These are phyloP conservation scores for Sutorius australiensis DNA, from an alignment of 768 basidiomycete genomes.

Conservation along the genomic window DNA sequence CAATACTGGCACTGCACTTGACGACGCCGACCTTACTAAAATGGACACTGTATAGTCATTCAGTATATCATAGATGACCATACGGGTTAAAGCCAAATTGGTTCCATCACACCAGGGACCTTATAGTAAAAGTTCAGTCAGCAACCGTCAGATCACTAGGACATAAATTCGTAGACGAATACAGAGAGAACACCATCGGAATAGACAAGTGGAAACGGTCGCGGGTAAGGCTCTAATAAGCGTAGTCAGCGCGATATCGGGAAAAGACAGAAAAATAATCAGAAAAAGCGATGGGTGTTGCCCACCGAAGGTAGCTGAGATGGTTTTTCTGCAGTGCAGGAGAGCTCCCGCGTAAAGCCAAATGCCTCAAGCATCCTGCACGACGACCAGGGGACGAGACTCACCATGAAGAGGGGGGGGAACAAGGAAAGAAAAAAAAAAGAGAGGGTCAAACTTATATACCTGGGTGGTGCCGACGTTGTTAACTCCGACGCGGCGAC, in stretches of 20 bases:
- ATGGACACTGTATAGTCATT: constrained; percentile 41
- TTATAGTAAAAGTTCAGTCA: background rate
- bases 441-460: constrained; percentile 16
- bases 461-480: constrained; percentile 3
- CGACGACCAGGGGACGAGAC: constrained; percentile 13
- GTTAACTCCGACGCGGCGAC: constrained; percentile 31
- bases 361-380: constrained; percentile 89
- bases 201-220: background rate
- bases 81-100: background rate
- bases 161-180: background rate
- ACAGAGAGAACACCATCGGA: background rate
- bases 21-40: constrained; percentile 47
- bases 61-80: background rate
- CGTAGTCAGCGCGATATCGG: constrained; percentile 8
- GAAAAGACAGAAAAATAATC: constrained; percentile 21
- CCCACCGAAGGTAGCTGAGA: constrained; percentile 88
- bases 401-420: constrained; percentile 19
- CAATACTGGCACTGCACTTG: constrained; percentile 25
- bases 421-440: background rate
- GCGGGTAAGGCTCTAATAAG: constrained; percentile 24
- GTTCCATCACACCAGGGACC: background rate
- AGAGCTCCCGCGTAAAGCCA: constrained; percentile 72
- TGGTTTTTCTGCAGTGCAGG: constrained; percentile 78
- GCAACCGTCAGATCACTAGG: background rate
- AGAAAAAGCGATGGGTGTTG: constrained; percentile 45